phyloP scores from a whole-genome alignment of 2,329 filamentous ascomycete species.

The Epichloe elymi region DNA sequence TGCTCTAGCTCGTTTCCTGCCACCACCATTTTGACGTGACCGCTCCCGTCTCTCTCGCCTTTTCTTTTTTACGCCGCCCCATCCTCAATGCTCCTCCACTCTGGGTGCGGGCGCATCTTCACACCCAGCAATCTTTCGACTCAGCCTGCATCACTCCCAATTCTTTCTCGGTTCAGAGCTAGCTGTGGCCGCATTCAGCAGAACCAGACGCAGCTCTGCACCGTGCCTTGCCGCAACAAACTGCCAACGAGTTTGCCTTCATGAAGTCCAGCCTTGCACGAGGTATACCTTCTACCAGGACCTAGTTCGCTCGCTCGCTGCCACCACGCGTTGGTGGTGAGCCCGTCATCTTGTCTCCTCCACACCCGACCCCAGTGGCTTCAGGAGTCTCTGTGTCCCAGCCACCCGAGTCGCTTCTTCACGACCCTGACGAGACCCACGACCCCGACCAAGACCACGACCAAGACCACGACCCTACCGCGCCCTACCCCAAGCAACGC shows the following conservation, averaged over 20 bases:
- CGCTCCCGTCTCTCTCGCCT: neutral
- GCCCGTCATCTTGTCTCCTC: conserved; percentile 33
- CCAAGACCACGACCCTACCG: conserved; percentile 32
- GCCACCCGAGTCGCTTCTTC: conserved; percentile 26
- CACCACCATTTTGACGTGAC: conserved; percentile 21
- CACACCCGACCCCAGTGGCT: conserved; percentile 21
- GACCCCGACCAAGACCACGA: conserved; percentile 29
- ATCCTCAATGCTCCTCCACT: neutral
- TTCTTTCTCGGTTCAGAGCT: neutral
- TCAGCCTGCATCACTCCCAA: neutral
- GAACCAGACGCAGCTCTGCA: neutral
- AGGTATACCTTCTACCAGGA: neutral
- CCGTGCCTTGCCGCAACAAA: neutral
- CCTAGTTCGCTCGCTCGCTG: conserved; percentile 7
- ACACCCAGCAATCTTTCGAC: conserved; percentile 1
- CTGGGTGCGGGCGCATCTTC: neutral
- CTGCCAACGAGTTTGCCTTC: neutral
- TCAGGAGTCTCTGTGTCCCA: conserved; percentile 32
- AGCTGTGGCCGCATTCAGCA: neutral
- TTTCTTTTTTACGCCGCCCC: too few relatives aligned
- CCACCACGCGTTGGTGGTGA: conserved; percentile 27
- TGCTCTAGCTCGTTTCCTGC: conserved; percentile 10
- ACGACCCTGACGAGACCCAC: conserved; percentile 44
- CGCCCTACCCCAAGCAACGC: conserved; percentile 30
- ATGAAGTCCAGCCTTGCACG: neutral